phyloP scores from a whole-genome alignment of 345 rosid genomes.

The Conringia planisiliqua region DNA sequence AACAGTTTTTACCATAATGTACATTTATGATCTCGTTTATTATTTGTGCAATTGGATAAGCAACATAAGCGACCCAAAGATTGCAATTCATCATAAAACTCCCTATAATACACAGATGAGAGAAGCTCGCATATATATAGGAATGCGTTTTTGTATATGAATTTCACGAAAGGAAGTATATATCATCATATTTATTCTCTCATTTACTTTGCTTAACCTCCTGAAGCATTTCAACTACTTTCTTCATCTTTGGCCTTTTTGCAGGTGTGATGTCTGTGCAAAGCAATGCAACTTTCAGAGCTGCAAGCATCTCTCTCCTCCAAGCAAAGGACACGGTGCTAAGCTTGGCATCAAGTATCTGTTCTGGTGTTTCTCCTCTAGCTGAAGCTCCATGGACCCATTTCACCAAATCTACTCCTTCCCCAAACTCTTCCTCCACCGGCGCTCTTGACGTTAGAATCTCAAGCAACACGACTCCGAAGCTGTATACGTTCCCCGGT shows the following conservation, averaged over 20 bases:
- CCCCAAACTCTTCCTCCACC: conserved; percentile 88
- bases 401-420: conserved; percentile 81
- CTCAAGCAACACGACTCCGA: conserved; percentile 91
- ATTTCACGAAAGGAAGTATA: conserved; percentile 12
- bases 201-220: conserved; percentile 63
- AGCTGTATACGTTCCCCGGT: conserved; percentile 93
- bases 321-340: conserved; percentile 78
- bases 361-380: conserved; percentile 77
- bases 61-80: neutral
- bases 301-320: conserved; percentile 98
- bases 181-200: neutral
- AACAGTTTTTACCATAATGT: conserved; percentile 7
- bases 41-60: neutral
- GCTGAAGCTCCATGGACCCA: conserved; percentile 88
- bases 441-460: conserved; percentile 78
- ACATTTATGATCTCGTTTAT: neutral
- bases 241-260: conserved; percentile 88
- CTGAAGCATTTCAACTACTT: conserved; percentile 78
- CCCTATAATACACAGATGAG: conserved; percentile 18
- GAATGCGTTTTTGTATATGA: conserved; percentile 17
- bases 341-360: conserved; percentile 79
- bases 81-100: conserved; percentile 2
- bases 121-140: conserved; percentile 11
- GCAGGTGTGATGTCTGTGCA: conserved; percentile 79
- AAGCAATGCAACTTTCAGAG: conserved; percentile 77